phyloP scores from a whole-genome alignment of 345 rosid species.

The Isatis tinctoria region DNA sequence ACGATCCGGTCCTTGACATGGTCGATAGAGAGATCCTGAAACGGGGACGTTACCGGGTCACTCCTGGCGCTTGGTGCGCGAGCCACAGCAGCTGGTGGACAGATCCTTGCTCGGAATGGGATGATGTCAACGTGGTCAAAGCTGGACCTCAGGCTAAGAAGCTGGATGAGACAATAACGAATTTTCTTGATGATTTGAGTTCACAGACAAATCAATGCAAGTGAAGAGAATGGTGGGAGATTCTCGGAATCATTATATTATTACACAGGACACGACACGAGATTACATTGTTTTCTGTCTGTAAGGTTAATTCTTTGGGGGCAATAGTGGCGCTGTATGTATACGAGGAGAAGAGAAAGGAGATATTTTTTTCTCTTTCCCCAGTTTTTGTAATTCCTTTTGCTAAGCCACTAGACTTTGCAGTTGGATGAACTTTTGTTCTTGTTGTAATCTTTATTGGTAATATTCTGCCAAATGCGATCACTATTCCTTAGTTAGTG shows the following conservation, averaged over 20 bases:
- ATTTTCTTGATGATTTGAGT: slow-evolving; percentile 69
- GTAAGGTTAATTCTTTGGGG: slow-evolving; percentile 37
- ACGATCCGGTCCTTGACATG: slow-evolving; percentile 69
- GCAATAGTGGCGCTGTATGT: slow-evolving; percentile 32
- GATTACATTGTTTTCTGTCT: slow-evolving; percentile 36
- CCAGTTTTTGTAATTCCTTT: slow-evolving; percentile 22
- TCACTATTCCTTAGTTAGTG: neutral
- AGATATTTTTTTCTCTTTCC: slow-evolving; percentile 22
- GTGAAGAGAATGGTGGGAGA: slow-evolving; percentile 47
- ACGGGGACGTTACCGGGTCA: slow-evolving; percentile 52
- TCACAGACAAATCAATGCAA: slow-evolving; percentile 75
- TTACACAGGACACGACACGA: slow-evolving; percentile 23
- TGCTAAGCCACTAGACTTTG: neutral
- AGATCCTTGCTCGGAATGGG: slow-evolving; percentile 97
- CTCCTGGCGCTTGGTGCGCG: slow-evolving; percentile 94
- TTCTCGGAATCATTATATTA: neutral
- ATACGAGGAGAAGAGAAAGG: slow-evolving; percentile 26
- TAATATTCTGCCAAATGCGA: neutral
- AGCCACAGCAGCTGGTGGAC: slow-evolving; percentile 68
- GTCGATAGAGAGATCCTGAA: slow-evolving; percentile 69
- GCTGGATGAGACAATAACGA: slow-evolving; percentile 59
- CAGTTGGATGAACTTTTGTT: slow-evolving; percentile 3
- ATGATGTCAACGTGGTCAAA: slow-evolving; percentile 68
- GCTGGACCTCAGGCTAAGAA: slow-evolving; percentile 78
- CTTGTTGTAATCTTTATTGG: neutral